These are phyloP conservation scores for Acanthamoeba royreba DNA, from an alignment of 208 protist species.

Conservation along the genomic window DNA sequence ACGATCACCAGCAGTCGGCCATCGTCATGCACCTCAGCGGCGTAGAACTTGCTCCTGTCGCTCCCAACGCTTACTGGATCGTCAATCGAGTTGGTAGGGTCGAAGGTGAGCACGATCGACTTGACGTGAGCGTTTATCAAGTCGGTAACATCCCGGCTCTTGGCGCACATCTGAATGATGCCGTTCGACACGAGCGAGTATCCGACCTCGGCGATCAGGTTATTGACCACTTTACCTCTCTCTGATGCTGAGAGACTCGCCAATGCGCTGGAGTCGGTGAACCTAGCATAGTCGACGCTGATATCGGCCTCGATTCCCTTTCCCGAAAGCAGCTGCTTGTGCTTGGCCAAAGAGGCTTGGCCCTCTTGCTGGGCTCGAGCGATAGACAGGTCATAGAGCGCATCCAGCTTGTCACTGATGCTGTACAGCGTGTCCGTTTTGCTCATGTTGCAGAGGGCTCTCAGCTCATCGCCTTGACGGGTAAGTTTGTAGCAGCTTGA, in stretches of 20 bases:
- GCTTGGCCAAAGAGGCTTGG: not conserved
- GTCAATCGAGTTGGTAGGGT: not conserved
- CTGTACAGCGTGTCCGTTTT: not conserved
- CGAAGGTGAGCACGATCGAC: not conserved
- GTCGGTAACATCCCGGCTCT: not conserved
- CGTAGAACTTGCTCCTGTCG: not conserved
- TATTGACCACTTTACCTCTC: not conserved
- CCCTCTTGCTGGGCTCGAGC: not conserved
- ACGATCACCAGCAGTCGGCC: not conserved
- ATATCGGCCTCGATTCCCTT: not conserved
- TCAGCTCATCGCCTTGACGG: no score
- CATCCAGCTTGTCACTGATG: not conserved
- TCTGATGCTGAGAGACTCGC: not conserved
- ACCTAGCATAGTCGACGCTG: not conserved
- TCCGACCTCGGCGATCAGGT: not conserved
- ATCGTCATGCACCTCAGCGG: not conserved
- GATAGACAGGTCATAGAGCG: not conserved
- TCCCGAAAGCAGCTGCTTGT: not conserved
- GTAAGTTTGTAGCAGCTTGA: no score
- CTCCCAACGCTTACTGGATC: not conserved
- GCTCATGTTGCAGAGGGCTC: not conserved
- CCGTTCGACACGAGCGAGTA: not conserved
- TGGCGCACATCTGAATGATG: not conserved
- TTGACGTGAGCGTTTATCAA: not conserved
- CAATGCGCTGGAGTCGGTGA: not conserved